Conservation (phyloP, 2,329 filamentous ascomycete genomes). For the Penicillium digitatum region DNA sequence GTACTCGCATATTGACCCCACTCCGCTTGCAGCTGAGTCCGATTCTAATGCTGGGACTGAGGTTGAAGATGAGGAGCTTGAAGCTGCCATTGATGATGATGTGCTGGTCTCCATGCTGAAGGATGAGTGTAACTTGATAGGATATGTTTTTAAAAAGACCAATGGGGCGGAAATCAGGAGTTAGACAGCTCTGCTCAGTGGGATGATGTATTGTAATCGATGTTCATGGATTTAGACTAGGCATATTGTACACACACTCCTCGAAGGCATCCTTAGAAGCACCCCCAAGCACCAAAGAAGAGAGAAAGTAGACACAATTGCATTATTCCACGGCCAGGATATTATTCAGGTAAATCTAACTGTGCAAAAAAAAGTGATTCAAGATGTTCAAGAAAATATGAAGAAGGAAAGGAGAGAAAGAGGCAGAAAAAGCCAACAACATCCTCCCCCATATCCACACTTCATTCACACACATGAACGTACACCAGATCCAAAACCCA, state of each 20-base stretch:
- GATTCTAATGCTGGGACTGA: slow-evolving; percentile 1
- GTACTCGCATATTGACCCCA: slow-evolving; percentile 43
- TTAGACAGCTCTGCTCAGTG: neutral
- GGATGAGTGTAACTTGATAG: slow-evolving; percentile 39
- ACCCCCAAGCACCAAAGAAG: no score
- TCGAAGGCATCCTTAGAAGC: no score
- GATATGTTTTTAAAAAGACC: slow-evolving; percentile 41
- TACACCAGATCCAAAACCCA: neutral
- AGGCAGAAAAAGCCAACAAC: slow-evolving; percentile 4
- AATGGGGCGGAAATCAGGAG: slow-evolving; percentile 22
- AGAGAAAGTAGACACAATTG: neutral
- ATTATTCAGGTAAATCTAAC: slow-evolving; percentile 7
- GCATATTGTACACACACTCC: no score
- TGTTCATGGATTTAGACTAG: neutral
- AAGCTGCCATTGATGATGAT: slow-evolving; percentile 32
- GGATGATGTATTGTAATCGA: neutral
- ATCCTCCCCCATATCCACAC: slow-evolving; percentile 6
- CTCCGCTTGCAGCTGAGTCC: slow-evolving; percentile 19
- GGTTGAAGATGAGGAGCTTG: slow-evolving; percentile 16
- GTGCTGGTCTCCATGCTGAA: slow-evolving; percentile 35
- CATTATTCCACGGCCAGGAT: slow-evolving; percentile 3
- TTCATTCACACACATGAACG: neutral
- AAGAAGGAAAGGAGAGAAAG: neutral
- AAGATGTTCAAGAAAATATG: slow-evolving; percentile 8
- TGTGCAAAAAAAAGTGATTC: slow-evolving; percentile 20